Conservation (phyloP, 2,329 filamentous ascomycete genomes). For the Ophiostoma ips region DNA sequence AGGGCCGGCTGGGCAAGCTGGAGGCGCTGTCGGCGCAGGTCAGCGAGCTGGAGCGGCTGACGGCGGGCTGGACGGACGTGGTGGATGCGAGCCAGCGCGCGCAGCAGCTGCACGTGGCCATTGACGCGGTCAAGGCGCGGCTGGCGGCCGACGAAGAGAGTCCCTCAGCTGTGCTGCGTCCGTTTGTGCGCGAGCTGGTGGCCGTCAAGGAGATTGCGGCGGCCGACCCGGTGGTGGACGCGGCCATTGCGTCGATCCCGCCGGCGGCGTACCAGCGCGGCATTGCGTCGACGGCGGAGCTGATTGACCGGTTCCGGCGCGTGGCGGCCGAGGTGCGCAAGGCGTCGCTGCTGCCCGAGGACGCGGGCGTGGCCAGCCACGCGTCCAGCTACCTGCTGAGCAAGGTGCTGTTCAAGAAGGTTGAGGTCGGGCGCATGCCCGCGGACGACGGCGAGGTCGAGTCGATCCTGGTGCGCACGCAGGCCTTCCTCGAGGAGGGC, state of each 20-base stretch:
- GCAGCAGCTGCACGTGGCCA: slow-evolving; percentile 89
- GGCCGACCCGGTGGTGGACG: slow-evolving; percentile 74
- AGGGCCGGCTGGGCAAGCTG: slow-evolving; percentile 75
- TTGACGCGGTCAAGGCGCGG: slow-evolving; percentile 79
- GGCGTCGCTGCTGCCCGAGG: slow-evolving; percentile 78
- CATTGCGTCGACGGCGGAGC: slow-evolving; percentile 66
- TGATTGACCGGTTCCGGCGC: slow-evolving; percentile 90
- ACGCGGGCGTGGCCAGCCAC: slow-evolving; percentile 88
- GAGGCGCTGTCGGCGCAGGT: slow-evolving; percentile 66
- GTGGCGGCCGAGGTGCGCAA: slow-evolving; percentile 89
- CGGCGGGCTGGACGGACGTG: slow-evolving; percentile 77
- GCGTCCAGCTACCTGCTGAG: slow-evolving; percentile 80
- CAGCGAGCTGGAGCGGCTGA: slow-evolving; percentile 72
- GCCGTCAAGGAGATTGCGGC: slow-evolving; percentile 85
- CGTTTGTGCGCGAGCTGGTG: slow-evolving; percentile 85
- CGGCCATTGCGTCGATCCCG: slow-evolving; percentile 93
- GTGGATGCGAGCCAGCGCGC: slow-evolving; percentile 84
- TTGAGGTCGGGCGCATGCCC: slow-evolving; percentile 63
- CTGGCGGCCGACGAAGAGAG: slow-evolving; percentile 5
- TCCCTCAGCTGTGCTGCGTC: slow-evolving; percentile 48
- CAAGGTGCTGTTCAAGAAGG: slow-evolving; percentile 92
- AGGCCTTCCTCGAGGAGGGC: slow-evolving; percentile 83
- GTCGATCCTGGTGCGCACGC: slow-evolving; percentile 78
- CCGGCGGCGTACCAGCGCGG: slow-evolving; percentile 86
- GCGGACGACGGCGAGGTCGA: slow-evolving; percentile 53